phyloP scores from a whole-genome alignment of 75 land plant genomes.

The Sequoiadendron giganteum region DNA sequence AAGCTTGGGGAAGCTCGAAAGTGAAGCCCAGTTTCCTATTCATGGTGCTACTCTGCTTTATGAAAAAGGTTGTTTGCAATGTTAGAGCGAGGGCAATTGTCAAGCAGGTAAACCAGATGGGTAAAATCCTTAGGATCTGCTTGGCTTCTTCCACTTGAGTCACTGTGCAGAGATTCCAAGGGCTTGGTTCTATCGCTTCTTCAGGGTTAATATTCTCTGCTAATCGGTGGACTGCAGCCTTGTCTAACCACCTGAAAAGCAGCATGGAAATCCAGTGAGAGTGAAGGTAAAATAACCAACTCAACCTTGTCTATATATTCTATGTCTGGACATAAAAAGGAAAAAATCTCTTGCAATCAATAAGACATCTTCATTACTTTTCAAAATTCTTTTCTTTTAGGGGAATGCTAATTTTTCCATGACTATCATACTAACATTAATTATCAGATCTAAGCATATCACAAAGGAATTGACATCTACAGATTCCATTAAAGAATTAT shows the following conservation, averaged over 20 bases:
- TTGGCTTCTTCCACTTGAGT: slow-evolving; percentile 33
- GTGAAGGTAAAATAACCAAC: too few relatives aligned
- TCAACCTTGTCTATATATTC: not conserved
- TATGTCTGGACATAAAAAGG: not conserved
- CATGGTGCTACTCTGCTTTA: slow-evolving; percentile 42
- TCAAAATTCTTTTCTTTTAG: too few relatives aligned
- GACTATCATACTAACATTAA: too few relatives aligned
- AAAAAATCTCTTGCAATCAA: too few relatives aligned
- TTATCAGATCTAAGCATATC: too few relatives aligned
- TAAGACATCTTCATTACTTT: too few relatives aligned
- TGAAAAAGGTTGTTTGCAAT: slow-evolving; percentile 39
- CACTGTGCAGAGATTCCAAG: slow-evolving; percentile 34
- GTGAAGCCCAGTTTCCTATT: slow-evolving; percentile 20
- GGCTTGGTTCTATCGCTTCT: not conserved
- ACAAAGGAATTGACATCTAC: too few relatives aligned
- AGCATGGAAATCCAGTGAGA: not conserved
- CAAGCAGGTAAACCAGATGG: slow-evolving; percentile 14
- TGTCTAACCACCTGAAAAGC: slow-evolving; percentile 25
- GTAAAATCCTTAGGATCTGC: slow-evolving; percentile 15
- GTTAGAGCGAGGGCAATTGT: slow-evolving; percentile 18
- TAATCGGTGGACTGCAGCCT: slow-evolving; percentile 13
- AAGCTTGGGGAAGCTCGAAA: slow-evolving; percentile 32
- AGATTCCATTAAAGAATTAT: too few relatives aligned
- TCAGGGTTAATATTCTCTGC: not conserved
- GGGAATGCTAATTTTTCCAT: too few relatives aligned